Evolutionary conservation across 495 filamentous ascomycete genomes (phyloP).

Genomic region (Physcia stellaris): DNA sequence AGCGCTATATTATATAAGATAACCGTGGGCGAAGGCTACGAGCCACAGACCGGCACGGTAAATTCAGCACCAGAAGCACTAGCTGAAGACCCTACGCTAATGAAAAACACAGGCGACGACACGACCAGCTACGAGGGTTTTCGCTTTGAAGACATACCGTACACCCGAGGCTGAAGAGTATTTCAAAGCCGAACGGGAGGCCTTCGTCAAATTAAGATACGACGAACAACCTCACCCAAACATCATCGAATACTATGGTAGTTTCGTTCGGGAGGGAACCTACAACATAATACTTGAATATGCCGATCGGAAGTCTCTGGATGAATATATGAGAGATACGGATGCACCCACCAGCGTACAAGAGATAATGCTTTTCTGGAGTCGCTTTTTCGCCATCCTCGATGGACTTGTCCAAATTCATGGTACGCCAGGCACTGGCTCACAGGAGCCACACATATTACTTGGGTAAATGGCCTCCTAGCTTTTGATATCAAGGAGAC

Average conservation of each 20-base stretch:
- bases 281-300: constrained; percentile 34
- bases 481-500: constrained; percentile 9
- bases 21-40: constrained; percentile 7
- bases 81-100: neutral
- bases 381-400: constrained; percentile 23
- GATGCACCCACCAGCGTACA: constrained; percentile 16
- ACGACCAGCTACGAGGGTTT: constrained; percentile 13
- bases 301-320: constrained; percentile 29
- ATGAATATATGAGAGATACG: constrained; percentile 22
- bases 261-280: constrained; percentile 22
- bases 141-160: constrained; percentile 29
- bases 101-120: neutral
- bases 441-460: neutral
- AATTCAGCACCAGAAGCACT: no score
- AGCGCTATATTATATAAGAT: constrained; percentile 9
- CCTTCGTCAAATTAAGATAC: constrained; percentile 20
- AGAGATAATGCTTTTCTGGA: constrained; percentile 32
- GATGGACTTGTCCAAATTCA: constrained; percentile 27
- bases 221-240: constrained; percentile 10
- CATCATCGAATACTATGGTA: constrained; percentile 31
- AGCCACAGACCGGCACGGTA: no score
- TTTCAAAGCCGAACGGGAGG: constrained; percentile 23
- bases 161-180: constrained; percentile 14
- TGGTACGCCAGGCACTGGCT: constrained; percentile 3
- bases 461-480: constrained; percentile 17